phyloP scores from a whole-genome alignment of 2,329 filamentous ascomycete genomes.

The Aspergillus pseudoterreus region DNA sequence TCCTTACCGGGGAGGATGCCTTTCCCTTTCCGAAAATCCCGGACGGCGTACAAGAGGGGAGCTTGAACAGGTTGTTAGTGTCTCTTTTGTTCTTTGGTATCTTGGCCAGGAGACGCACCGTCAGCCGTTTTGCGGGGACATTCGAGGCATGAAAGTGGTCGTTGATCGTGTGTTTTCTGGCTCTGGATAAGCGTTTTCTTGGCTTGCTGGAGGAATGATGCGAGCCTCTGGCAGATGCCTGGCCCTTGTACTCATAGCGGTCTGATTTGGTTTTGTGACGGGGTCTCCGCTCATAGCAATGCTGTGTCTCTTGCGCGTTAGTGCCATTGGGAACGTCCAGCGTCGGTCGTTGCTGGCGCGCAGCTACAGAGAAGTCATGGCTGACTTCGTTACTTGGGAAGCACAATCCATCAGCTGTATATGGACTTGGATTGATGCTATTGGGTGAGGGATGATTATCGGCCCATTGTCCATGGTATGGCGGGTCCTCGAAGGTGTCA shows the following conservation, averaged over 20 bases:
- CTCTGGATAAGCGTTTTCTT: slow-evolving; percentile 20
- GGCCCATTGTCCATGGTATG: no score
- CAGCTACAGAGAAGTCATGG: no score
- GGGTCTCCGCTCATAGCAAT: slow-evolving; percentile 47
- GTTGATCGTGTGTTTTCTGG: slow-evolving; percentile 44
- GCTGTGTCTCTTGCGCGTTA: not conserved
- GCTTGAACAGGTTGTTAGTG: slow-evolving; percentile 15
- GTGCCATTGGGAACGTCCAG: not conserved
- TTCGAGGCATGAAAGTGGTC: slow-evolving; percentile 54
- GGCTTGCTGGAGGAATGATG: slow-evolving; percentile 4
- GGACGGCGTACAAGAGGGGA: slow-evolving; percentile 17
- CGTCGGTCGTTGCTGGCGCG: not conserved
- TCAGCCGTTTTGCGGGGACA: slow-evolving; percentile 50
- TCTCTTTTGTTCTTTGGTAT: not conserved
- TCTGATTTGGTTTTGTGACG: slow-evolving; percentile 56
- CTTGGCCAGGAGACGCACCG: slow-evolving; percentile 36
- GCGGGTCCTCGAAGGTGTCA: no score
- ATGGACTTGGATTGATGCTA: no score
- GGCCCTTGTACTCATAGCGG: slow-evolving; percentile 49
- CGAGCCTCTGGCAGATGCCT: not conserved
- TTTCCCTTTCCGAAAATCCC: slow-evolving; percentile 37
- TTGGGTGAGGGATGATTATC: no score
- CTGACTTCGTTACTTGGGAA: no score
- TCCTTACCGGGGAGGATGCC: slow-evolving; percentile 28
- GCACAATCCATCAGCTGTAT: no score